Percentiles rank a stretch among this genome's conserved stretches.
Conservation (phyloP, 2,329 filamentous ascomycete species). For the Colletotrichum spinosum region DNA sequence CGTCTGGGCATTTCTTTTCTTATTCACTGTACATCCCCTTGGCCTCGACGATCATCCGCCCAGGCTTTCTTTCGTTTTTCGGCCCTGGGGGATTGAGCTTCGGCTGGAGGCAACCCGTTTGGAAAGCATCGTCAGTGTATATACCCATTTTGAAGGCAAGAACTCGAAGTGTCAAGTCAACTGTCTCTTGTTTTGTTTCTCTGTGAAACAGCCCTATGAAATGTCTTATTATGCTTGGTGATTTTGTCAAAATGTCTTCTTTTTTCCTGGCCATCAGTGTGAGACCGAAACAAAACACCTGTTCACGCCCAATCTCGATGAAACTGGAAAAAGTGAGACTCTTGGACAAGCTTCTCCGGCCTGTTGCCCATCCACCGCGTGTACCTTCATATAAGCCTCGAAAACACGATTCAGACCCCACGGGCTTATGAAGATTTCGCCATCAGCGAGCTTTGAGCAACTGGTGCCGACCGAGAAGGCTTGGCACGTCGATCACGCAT, state of each 20-base stretch:
- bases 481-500: constrained; percentile 22
- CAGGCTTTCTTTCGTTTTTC: neutral
- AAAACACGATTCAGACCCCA: constrained; percentile 1
- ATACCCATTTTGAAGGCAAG: constrained; percentile 11
- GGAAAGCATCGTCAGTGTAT: constrained; percentile 29
- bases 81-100: constrained; percentile 22
- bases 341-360: neutral
- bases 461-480: neutral
- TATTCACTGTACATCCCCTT: constrained; percentile 30
- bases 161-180: constrained; percentile 18
- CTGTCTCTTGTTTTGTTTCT: neutral
- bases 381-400: constrained; percentile 9
- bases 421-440: constrained; percentile 17
- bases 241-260: neutral
- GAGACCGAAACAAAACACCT: too few species aligned
- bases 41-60: constrained; percentile 28
- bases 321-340: constrained; percentile 5
- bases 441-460: constrained; percentile 4
- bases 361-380: neutral
- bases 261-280: too few species aligned
- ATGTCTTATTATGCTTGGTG: neutral
- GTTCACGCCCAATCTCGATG: neutral
- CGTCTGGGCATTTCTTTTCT: constrained; percentile 6
- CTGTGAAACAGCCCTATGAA: constrained; percentile 3
- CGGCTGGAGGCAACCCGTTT: constrained; percentile 28